These are phyloP conservation scores for Pythium guiyangense DNA, from an alignment of 352 stramenopile genomes.

Conservation along the genomic window DNA sequence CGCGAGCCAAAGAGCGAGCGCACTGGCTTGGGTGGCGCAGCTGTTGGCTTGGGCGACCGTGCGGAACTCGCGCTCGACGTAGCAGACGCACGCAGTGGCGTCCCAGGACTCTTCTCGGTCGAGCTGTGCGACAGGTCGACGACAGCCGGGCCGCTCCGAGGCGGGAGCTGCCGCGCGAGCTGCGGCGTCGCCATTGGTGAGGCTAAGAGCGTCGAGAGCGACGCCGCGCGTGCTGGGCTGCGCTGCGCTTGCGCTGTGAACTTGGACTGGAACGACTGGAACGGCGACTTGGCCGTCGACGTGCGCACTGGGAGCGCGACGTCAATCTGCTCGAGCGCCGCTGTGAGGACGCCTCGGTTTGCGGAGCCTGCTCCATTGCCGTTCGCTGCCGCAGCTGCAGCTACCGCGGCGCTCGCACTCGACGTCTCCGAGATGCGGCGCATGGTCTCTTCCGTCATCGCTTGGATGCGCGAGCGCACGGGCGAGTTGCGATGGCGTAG, in stretches of 20 bases:
- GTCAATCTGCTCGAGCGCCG: constrained; percentile 43
- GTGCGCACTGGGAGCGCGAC: constrained; percentile 22
- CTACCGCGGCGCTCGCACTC: background rate
- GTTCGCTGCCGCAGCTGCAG: background rate
- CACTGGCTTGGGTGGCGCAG: constrained; percentile 32
- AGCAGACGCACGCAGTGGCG: constrained; percentile 31
- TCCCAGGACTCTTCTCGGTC: constrained; percentile 18
- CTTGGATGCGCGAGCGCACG: constrained; percentile 12
- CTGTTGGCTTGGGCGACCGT: constrained; percentile 9
- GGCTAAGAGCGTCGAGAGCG: constrained; percentile 8
- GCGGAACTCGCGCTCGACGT: background rate
- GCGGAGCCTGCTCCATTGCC: too few relatives aligned
- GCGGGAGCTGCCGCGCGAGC: constrained; percentile 6
- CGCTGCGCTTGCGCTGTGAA: constrained; percentile 16
- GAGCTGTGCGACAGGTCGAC: constrained; percentile 24
- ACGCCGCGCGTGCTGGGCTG: constrained; percentile 10
- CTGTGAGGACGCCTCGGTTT: constrained; percentile 7
- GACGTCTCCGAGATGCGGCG: constrained; percentile 9
- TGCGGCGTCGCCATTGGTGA: constrained; percentile 15
- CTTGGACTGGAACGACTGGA: constrained; percentile 81
- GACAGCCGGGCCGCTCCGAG: constrained; percentile 26
- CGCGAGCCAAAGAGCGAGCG: constrained; percentile 45
- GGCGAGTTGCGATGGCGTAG: constrained; percentile 18
- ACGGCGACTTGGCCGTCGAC: constrained; percentile 57
- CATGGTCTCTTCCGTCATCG: constrained; percentile 17